These are phyloP conservation scores for Pleodorina starrii DNA, from an alignment of 139 green algal species.

Conservation along the genomic window DNA sequence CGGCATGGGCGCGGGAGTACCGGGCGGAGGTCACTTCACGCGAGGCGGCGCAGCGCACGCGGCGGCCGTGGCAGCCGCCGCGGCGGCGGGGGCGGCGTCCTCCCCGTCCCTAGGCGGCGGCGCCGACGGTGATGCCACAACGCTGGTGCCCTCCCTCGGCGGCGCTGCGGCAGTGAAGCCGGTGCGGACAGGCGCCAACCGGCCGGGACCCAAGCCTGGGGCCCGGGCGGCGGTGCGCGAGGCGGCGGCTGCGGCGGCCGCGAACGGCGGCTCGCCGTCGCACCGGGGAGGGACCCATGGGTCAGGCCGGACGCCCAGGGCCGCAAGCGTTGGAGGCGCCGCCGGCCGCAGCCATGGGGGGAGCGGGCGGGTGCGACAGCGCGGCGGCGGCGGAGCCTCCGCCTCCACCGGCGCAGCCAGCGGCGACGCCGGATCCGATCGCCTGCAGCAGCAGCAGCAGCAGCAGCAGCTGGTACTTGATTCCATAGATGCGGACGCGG, in stretches of 20 bases:
- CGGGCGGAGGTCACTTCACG: conserved; percentile 9
- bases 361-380: background rate
- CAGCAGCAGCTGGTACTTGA: background rate
- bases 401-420: background rate
- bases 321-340: background rate
- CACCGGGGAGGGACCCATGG: background rate
- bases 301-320: background rate
- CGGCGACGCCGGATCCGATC: background rate
- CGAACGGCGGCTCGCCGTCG: background rate
- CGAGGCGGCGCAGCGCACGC: background rate
- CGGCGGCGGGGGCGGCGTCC: background rate
- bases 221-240: background rate
- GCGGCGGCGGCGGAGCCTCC: background rate
- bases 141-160: background rate
- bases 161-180: background rate
- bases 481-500: conserved; percentile 20
- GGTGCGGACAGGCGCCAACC: background rate
- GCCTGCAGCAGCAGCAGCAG: background rate
- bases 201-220: background rate
- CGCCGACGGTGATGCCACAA: background rate
- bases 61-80: background rate
- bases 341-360: background rate
- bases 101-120: background rate
- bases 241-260: background rate
- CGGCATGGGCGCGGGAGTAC: background rate